Evolutionary conservation across 2,329 filamentous ascomycete genomes (phyloP).

Genomic region (Coniochaeta sp.): DNA sequence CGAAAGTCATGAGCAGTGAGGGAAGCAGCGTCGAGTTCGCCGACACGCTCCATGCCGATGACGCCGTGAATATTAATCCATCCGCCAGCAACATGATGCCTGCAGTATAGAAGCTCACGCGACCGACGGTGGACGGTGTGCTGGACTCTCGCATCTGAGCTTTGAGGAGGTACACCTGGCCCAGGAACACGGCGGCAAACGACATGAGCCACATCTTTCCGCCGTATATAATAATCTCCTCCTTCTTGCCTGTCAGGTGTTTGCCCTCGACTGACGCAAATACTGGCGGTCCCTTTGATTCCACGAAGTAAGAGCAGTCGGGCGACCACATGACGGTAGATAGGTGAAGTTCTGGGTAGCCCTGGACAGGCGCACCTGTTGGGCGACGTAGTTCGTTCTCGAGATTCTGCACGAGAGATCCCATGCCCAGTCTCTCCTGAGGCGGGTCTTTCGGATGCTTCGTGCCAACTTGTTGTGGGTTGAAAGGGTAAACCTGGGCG

Average conservation of each 20-base stretch:
- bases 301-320: constrained; percentile 60
- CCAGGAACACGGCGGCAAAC: constrained; percentile 49
- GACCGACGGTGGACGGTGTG: constrained; percentile 60
- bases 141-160: constrained; percentile 59
- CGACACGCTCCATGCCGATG: constrained; percentile 48
- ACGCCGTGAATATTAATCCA: constrained; percentile 49
- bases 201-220: constrained; percentile 53
- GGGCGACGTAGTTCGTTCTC: constrained; percentile 58
- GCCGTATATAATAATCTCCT: constrained; percentile 49
- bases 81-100: constrained; percentile 58
- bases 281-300: constrained; percentile 55
- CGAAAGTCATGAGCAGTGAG: constrained; percentile 45
- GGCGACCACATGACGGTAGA: constrained; percentile 61
- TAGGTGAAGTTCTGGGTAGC: constrained; percentile 51
- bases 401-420: constrained; percentile 40
- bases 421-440: constrained; percentile 24
- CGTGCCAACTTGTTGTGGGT: constrained; percentile 27
- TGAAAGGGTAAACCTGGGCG: constrained; percentile 63
- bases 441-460: constrained; percentile 20
- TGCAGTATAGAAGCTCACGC: constrained; percentile 58
- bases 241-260: constrained; percentile 54
- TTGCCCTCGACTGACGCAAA: constrained; percentile 42
- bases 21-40: constrained; percentile 50
- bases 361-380: constrained; percentile 48
- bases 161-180: constrained; percentile 56